These are phyloP conservation scores for Globisporangium orthogonon DNA, from an alignment of 352 stramenopile species.

Conservation along the genomic window DNA sequence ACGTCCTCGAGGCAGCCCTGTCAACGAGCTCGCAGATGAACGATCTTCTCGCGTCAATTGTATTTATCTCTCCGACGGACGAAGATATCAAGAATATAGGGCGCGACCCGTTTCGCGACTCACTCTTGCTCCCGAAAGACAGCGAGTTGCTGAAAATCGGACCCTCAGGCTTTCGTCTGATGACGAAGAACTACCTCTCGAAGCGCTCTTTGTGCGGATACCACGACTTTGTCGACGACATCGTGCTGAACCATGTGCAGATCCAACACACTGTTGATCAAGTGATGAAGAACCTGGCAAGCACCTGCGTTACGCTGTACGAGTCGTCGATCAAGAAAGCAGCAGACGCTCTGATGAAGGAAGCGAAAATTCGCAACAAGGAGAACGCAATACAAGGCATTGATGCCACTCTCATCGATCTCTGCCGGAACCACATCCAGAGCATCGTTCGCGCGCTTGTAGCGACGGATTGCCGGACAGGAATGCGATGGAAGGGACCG, in stretches of 20 bases:
- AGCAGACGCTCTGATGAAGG: conserved; percentile 23
- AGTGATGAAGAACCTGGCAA: conserved; percentile 44
- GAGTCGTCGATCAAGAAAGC: conserved; percentile 35
- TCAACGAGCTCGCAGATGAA: conserved; percentile 33
- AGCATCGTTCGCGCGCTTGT: conserved; percentile 42
- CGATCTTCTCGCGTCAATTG: conserved; percentile 35
- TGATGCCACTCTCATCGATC: conserved; percentile 35
- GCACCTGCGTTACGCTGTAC: conserved; percentile 33
- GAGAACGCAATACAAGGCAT: conserved; percentile 36
- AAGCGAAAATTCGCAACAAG: conserved; percentile 21
- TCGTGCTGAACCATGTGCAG: conserved; percentile 35
- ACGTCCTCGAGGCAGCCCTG: conserved; percentile 30
- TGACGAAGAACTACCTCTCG: conserved; percentile 37
- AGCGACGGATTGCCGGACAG: conserved; percentile 39
- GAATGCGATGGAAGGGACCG: conserved; percentile 19
- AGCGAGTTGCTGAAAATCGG: conserved; percentile 22
- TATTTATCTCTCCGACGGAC: conserved; percentile 40
- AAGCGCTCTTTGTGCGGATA: conserved; percentile 36
- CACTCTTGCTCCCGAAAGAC: conserved; percentile 29
- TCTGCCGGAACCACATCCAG: conserved; percentile 55
- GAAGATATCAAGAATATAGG: conserved; percentile 30
- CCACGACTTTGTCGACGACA: conserved; percentile 55
- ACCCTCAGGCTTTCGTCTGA: conserved; percentile 18
- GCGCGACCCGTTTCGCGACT: conserved; percentile 18
- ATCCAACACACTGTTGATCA: conserved; percentile 32